Conservation (phyloP, 176 grass and related monocot genomes). For the Aegilops speltoides region DNA sequence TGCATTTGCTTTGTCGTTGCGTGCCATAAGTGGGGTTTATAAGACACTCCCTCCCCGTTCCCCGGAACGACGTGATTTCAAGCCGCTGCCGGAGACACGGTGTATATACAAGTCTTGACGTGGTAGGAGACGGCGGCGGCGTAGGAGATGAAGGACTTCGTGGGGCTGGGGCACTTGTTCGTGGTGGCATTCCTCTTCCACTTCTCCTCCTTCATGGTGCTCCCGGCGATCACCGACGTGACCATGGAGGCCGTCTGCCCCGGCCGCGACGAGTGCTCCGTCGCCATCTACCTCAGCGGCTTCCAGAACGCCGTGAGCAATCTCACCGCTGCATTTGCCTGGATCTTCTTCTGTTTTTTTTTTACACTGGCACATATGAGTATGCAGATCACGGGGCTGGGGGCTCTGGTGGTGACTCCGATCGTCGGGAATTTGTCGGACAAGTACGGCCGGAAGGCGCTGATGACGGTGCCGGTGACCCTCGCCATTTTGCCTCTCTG, state of each 20-base stretch:
- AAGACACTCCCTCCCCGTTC: not conserved
- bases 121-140: not conserved
- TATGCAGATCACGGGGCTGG: constrained; percentile 70
- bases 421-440: constrained; percentile 88
- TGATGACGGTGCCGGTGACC: constrained; percentile 65
- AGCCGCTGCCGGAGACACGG: not conserved
- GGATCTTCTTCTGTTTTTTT: not conserved
- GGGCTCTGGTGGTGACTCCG: constrained; percentile 75
- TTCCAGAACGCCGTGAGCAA: constrained; percentile 64
- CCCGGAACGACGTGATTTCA: not conserved
- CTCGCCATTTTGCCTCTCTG: constrained; percentile 54
- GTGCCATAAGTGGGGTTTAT: not conserved
- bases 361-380: not conserved
- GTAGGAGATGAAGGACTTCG: constrained; percentile 49
- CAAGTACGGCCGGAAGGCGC: constrained; percentile 79
- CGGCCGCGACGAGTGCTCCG: constrained; percentile 66
- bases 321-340: not conserved
- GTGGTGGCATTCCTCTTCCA: constrained; percentile 69
- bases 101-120: not conserved
- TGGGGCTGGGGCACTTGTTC: constrained; percentile 61
- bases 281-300: constrained; percentile 82
- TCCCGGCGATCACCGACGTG: constrained; percentile 76
- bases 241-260: constrained; percentile 71
- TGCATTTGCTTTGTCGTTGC: not conserved
- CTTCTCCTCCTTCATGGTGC: constrained; percentile 75